Conservation (phyloP, 2,329 filamentous ascomycete species). For the Emmonsiellopsis sp. region DNA sequence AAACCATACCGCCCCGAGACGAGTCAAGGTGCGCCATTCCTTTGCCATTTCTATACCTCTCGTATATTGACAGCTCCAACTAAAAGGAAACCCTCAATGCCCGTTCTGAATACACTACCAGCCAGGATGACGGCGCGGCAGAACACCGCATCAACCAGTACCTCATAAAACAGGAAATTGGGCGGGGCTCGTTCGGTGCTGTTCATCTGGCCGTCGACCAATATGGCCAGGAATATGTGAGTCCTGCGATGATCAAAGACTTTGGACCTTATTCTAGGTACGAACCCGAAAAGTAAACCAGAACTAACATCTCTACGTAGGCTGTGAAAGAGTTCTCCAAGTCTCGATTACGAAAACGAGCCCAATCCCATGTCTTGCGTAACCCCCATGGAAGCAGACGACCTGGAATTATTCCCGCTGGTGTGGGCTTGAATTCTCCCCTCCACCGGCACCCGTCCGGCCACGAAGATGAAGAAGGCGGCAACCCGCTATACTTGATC, state of each 20-base stretch:
- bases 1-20: slow-evolving; percentile 49
- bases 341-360: slow-evolving; percentile 74
- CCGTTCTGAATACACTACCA: slow-evolving; percentile 74
- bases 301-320: slow-evolving; percentile 35
- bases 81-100: slow-evolving; percentile 82
- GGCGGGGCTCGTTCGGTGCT: slow-evolving; percentile 88
- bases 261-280: neutral
- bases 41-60: neutral
- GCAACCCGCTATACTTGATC: slow-evolving; percentile 74
- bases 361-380: slow-evolving; percentile 78
- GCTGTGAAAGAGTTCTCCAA: slow-evolving; percentile 98
- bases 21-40: slow-evolving; percentile 48
- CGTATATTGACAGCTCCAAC: slow-evolving; percentile 1
- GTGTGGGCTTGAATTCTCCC: slow-evolving; percentile 52
- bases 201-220: slow-evolving; percentile 87
- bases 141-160: slow-evolving; percentile 94
- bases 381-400: slow-evolving; percentile 46
- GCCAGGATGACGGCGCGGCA: slow-evolving; percentile 68
- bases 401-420: slow-evolving; percentile 42
- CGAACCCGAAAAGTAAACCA: neutral
- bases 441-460: slow-evolving; percentile 51
- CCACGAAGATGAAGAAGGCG: slow-evolving; percentile 43
- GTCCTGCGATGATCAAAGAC: slow-evolving; percentile 19
- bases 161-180: slow-evolving; percentile 86
- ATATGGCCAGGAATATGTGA: slow-evolving; percentile 85